These are phyloP conservation scores for Dothistroma septosporum DNA, from an alignment of 2,329 filamentous ascomycete genomes.

Conservation along the genomic window DNA sequence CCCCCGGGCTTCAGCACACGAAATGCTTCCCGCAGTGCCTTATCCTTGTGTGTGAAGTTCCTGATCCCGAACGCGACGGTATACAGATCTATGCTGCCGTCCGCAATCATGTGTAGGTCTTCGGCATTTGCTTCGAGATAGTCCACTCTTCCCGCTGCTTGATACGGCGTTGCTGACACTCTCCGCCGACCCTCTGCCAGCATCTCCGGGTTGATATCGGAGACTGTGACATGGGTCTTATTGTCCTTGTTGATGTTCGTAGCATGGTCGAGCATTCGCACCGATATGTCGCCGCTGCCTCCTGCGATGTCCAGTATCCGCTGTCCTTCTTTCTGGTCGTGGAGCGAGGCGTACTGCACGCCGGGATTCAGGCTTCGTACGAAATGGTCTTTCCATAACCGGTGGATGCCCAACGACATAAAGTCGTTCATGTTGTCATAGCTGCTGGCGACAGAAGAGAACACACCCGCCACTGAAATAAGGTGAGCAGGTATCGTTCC, in stretches of 20 bases:
- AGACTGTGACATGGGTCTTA: constrained; percentile 79
- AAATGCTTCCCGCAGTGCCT: constrained; percentile 75
- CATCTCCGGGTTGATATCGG: constrained; percentile 96
- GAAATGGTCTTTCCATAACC: constrained; percentile 96
- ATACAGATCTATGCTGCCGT: constrained; percentile 81
- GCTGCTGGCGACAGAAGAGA: constrained; percentile 87
- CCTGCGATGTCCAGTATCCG: constrained; percentile 92
- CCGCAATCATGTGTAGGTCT: constrained; percentile 60
- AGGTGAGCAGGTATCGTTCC: constrained; percentile 9
- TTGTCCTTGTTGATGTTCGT: constrained; percentile 75
- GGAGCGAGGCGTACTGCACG: constrained; percentile 44
- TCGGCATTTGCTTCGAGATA: constrained; percentile 94
- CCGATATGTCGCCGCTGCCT: constrained; percentile 95
- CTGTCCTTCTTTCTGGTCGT: constrained; percentile 47
- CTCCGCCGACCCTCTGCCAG: constrained; percentile 81
- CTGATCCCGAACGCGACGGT: constrained; percentile 96
- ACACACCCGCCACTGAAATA: constrained; percentile 70
- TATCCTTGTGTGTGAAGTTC: constrained; percentile 90
- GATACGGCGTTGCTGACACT: constrained; percentile 60
- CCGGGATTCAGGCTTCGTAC: constrained; percentile 87
- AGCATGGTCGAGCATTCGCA: constrained; percentile 88
- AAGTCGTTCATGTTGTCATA: constrained; percentile 99
- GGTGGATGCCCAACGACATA: constrained; percentile 96
- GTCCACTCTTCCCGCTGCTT: constrained; percentile 50
- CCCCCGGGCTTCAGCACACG: constrained; percentile 90